Evolutionary conservation across 2,329 filamentous ascomycete species (phyloP), one percentile per base, ranked within the genome.

Genomic region (Botryosphaeria dothidea): DNA sequence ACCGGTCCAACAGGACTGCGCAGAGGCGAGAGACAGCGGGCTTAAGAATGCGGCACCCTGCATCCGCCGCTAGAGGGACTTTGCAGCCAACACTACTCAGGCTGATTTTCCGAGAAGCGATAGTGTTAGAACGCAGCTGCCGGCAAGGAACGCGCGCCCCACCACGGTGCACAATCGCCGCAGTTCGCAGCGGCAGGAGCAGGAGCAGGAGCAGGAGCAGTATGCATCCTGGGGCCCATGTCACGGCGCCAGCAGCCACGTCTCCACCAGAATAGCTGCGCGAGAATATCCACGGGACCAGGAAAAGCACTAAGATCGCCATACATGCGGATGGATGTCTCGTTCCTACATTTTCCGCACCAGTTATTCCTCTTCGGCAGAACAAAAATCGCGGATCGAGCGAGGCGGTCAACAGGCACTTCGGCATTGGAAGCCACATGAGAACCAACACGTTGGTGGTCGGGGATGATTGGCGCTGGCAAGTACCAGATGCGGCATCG

Each of bases 41-140:
- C 31, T 58, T 58, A 45, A 45, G 38, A 25, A 29, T 27, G 54
- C 54, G 54, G 54, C 54, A 23, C 54, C 36, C 23, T 45, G 54
- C 54, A 31, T 45, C 36, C 23, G 54, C 38, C 25, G 38, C 38
- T 17, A 19, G 49, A 7, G 17, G n/a, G 46, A n/a, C n/a, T n/a
- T 23, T 13, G 49, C 29, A 54, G 9, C 29, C 29, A 54, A 21
- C 49, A 54, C 49, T 13, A 15, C n/a, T n/a, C 21, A 8, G 19
- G 45, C 45, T 13, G 6, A 48, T 15, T 21, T 11, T 9, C 21
- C 21, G 8, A 11, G 19, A 19, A 9, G 21, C 38, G 21, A 8
- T 23, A 8, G 25, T 29, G 1, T 23, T 25, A 19, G 5, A 17
- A 21, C 13, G 51, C 51, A 45, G 54, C 36, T 58, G 15, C 21